Conservation (phyloP, 257 asterid genomes). For the Ligustrum vulgare region DNA sequence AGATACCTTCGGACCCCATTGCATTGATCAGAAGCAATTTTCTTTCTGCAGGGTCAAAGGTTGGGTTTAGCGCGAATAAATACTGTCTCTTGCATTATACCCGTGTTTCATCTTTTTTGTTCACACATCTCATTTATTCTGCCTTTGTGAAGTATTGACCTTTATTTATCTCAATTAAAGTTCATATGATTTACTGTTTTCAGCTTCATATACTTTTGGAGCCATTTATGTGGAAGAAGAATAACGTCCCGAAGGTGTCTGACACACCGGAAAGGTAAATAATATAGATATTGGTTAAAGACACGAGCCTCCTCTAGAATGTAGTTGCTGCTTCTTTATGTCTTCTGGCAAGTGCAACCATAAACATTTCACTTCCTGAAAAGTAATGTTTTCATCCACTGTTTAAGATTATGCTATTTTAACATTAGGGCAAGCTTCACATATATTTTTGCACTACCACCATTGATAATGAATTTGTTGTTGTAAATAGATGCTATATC, state of each 20-base stretch:
- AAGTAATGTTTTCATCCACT: conserved; percentile 3
- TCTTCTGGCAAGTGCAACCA: background rate
- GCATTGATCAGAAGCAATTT: conserved; percentile 67
- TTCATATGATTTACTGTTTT: conserved; percentile 24
- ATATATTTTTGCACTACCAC: background rate
- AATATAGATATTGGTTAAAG: background rate
- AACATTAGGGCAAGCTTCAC: background rate
- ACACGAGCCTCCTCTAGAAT: background rate
- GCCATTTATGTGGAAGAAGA: conserved; percentile 83
- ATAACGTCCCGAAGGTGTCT: conserved; percentile 33
- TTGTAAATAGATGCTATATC: background rate
- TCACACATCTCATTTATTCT: background rate
- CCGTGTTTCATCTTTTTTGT: background rate
- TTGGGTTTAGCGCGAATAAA: conserved; percentile 19
- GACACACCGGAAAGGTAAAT: conserved; percentile 64
- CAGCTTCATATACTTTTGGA: conserved; percentile 81
- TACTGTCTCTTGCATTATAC: conserved; percentile 8
- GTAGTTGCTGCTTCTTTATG: background rate
- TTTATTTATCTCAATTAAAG: conserved; percentile 8
- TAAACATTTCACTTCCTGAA: background rate
- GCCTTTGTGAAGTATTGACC: conserved; percentile 11
- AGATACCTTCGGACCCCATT: conserved; percentile 85
- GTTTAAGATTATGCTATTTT: background rate
- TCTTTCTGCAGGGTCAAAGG: conserved; percentile 80
- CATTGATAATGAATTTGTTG: background rate